A percentile compares a stretch with the other conserved stretches of the same genome.
phyloP scores from a whole-genome alignment of 1,284 basidiomycete genomes.

The Microbotryum silenes-acaulis region DNA sequence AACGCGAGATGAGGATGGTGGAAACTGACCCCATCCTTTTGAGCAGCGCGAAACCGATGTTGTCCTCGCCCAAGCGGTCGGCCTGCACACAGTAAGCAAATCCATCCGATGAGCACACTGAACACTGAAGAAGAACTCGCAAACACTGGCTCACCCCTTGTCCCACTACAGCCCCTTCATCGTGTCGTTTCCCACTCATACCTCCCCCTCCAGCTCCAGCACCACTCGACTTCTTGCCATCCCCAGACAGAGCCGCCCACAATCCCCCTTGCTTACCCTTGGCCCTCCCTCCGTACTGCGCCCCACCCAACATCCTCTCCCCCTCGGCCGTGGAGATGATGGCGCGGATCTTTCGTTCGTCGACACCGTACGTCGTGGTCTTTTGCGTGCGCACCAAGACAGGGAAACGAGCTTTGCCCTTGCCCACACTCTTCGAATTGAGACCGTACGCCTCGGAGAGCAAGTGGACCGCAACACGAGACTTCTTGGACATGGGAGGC shows the following conservation, averaged over 20 bases:
- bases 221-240: slow-evolving; percentile 45
- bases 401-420: slow-evolving; percentile 50
- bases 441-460: slow-evolving; percentile 65
- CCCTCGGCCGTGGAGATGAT: slow-evolving; percentile 26
- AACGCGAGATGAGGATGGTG: not conserved
- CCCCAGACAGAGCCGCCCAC: slow-evolving; percentile 47
- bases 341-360: slow-evolving; percentile 18
- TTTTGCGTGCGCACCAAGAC: slow-evolving; percentile 25
- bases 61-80: slow-evolving; percentile 60
- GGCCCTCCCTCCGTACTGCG: slow-evolving; percentile 32
- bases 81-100: slow-evolving; percentile 64
- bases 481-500: slow-evolving; percentile 65
- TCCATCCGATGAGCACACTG: slow-evolving; percentile 49
- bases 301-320: slow-evolving; percentile 49
- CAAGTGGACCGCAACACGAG: slow-evolving; percentile 64
- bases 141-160: slow-evolving; percentile 17
- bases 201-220: slow-evolving; percentile 13
- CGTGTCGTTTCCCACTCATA: slow-evolving; percentile 5
- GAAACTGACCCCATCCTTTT: slow-evolving; percentile 55
- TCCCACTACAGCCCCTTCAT: slow-evolving; percentile 28
- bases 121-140: not conserved
- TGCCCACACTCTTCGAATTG: slow-evolving; percentile 66
- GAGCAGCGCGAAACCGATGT: slow-evolving; percentile 68
- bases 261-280: slow-evolving; percentile 46
- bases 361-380: slow-evolving; percentile 16